These are phyloP conservation scores for Plenodomus biglobosus DNA, from an alignment of 2,329 filamentous ascomycete genomes.

Conservation along the genomic window DNA sequence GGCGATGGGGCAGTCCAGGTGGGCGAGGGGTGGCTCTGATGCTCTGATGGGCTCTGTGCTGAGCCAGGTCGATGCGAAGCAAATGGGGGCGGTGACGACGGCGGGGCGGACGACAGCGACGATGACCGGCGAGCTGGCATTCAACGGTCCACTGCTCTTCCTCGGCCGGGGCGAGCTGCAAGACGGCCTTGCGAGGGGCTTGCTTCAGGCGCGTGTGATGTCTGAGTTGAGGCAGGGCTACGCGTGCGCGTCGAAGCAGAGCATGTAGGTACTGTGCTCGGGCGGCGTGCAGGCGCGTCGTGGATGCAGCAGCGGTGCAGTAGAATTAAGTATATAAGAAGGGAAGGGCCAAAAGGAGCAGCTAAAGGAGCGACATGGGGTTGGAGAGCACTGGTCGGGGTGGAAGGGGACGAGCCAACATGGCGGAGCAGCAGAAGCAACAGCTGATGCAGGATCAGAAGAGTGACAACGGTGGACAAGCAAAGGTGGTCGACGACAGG, in stretches of 20 bases:
- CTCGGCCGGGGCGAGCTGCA: constrained; percentile 15
- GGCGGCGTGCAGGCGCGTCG: constrained; percentile 1
- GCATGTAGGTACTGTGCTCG: too few relatives aligned
- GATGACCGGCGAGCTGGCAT: constrained; percentile 45
- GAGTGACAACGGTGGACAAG: constrained; percentile 20
- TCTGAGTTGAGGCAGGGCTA: too few relatives aligned
- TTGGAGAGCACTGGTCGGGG: constrained; percentile 32
- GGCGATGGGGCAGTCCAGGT: constrained; percentile 46
- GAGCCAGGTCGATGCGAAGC: constrained; percentile 28
- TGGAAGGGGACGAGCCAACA: constrained; percentile 33
- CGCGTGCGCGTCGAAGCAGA: too few relatives aligned
- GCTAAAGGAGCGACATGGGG: constrained; percentile 46
- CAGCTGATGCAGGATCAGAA: constrained; percentile 19
- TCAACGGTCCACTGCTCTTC: constrained; percentile 33
- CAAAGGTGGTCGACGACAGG: constrained; percentile 19
- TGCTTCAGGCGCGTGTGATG: too few relatives aligned
- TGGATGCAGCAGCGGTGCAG: constrained; percentile 22
- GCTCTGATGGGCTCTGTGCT: constrained; percentile 26
- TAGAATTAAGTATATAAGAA: constrained; percentile 39
- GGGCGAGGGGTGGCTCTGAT: constrained; percentile 30
- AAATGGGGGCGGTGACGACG: constrained; percentile 42
- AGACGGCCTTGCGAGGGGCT: constrained; percentile 25
- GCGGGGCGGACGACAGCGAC: constrained; percentile 36
- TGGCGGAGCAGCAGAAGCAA: constrained; percentile 37
- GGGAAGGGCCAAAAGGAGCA: constrained; percentile 31